Percentiles rank a stretch among this genome's conserved stretches.
Evolutionary conservation across 148 eudicot genomes (phyloP).

Genomic region (Selenicereus undatus): DNA sequence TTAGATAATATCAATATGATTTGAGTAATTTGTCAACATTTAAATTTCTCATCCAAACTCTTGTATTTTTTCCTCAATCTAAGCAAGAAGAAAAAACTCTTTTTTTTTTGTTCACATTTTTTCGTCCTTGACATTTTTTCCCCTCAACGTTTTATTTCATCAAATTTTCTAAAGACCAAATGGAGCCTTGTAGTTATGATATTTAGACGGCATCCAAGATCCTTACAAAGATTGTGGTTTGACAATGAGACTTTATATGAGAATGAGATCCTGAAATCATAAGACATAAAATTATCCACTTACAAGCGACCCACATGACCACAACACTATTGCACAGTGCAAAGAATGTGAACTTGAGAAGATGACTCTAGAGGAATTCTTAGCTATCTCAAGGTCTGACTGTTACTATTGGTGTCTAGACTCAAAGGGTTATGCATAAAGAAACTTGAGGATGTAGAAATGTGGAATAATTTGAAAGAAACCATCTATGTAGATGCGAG

Average conservation of each 20-base stretch:
- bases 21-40: too few relatives aligned
- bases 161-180: too few relatives aligned
- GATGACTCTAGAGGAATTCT: constrained; percentile 65
- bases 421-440: constrained; percentile 34
- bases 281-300: constrained; percentile 49
- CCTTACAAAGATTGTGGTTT: constrained; percentile 87
- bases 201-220: constrained; percentile 89
- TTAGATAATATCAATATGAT: too few relatives aligned
- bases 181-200: constrained; percentile 61
- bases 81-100: background rate
- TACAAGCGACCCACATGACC: constrained; percentile 63
- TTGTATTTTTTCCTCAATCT: too few relatives aligned
- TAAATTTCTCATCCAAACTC: too few relatives aligned
- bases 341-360: constrained; percentile 75
- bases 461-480: too few relatives aligned
- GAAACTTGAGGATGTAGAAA: background rate
- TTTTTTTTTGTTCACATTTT: too few relatives aligned
- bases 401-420: constrained; percentile 92
- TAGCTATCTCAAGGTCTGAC: constrained; percentile 73
- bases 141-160: too few relatives aligned
- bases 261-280: constrained; percentile 76
- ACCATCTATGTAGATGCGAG: too few relatives aligned
- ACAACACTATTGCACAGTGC: constrained; percentile 59
- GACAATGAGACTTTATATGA: constrained; percentile 79
- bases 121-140: too few relatives aligned